phyloP scores from a whole-genome alignment of 192 early-diverging fungal genomes.

The Coemansia pectinata region DNA sequence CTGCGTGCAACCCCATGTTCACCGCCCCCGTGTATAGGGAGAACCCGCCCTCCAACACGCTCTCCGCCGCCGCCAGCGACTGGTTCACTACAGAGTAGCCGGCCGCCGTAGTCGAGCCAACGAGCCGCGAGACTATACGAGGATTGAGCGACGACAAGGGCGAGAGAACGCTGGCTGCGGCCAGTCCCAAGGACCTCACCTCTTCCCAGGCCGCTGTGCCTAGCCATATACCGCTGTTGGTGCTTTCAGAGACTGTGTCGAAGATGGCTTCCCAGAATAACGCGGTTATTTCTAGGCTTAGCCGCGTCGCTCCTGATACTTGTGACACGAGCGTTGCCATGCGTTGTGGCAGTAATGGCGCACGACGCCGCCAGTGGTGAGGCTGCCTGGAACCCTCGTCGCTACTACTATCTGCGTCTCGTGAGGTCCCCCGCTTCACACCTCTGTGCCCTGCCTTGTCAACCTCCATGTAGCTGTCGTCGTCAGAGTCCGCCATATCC shows the following conservation, averaged over 20 bases:
- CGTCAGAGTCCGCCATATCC: neutral
- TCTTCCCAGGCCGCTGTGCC: slow-evolving; percentile 42
- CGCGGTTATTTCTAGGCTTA: slow-evolving; percentile 49
- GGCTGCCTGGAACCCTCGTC: neutral
- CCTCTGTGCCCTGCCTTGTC: neutral
- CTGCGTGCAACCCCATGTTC: slow-evolving; percentile 66
- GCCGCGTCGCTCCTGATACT: slow-evolving; percentile 41
- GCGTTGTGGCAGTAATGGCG: slow-evolving; percentile 45
- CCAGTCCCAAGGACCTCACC: slow-evolving; percentile 27
- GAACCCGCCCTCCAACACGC: slow-evolving; percentile 63
- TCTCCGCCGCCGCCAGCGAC: slow-evolving; percentile 41
- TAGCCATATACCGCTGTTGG: slow-evolving; percentile 42
- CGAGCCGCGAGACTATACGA: slow-evolving; percentile 39
- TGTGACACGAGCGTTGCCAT: slow-evolving; percentile 48
- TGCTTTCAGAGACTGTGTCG: slow-evolving; percentile 49
- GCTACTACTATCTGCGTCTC: neutral
- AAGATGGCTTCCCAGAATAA: slow-evolving; percentile 54
- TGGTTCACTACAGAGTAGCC: slow-evolving; percentile 42
- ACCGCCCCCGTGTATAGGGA: slow-evolving; percentile 77
- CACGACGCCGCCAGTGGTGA: slow-evolving; percentile 36
- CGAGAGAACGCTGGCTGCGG: slow-evolving; percentile 27
- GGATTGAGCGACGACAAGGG: slow-evolving; percentile 49
- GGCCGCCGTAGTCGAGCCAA: slow-evolving; percentile 35
- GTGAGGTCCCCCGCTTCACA: neutral
- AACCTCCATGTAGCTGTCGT: neutral